phyloP scores from a whole-genome alignment of 495 filamentous ascomycete species.

The Umbilicaria muhlenbergii region DNA sequence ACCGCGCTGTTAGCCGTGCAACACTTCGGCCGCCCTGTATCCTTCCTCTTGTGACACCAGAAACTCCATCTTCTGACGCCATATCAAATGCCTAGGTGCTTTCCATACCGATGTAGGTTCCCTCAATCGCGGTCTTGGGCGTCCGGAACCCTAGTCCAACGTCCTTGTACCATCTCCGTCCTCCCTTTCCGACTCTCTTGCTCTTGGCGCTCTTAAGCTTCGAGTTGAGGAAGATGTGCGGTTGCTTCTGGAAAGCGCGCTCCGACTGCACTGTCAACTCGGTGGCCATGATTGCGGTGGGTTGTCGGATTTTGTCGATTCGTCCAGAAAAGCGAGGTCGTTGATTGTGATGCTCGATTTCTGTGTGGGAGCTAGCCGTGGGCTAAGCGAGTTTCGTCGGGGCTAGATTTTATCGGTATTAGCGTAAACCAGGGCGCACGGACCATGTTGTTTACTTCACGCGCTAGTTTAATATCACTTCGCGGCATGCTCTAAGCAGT shows the following conservation, averaged over 20 bases:
- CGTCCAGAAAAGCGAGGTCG: too few species aligned
- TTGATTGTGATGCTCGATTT: too few species aligned
- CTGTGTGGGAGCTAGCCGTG: too few species aligned
- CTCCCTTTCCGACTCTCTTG: conserved; percentile 66
- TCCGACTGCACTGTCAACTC: conserved; percentile 96
- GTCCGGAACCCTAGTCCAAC: conserved; percentile 97
- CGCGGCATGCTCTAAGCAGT: too few species aligned
- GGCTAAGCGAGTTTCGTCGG: too few species aligned
- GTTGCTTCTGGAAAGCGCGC: conserved; percentile 98
- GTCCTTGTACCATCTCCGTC: conserved; percentile 98
- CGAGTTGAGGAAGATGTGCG: conserved; percentile 95
- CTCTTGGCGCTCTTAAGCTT: conserved; percentile 77
- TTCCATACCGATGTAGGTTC: conserved; percentile 91
- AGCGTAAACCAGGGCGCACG: too few species aligned
- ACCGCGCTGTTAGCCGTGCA: not conserved
- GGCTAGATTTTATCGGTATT: too few species aligned
- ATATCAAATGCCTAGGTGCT: not conserved
- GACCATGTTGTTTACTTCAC: too few species aligned
- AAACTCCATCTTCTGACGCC: too few species aligned
- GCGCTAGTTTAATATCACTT: too few species aligned
- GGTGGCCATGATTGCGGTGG: conserved; percentile 81
- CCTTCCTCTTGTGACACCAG: too few species aligned
- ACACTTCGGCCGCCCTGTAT: too few species aligned
- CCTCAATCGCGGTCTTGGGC: conserved; percentile 94
- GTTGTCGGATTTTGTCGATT: not conserved